Evolutionary conservation across 2,329 filamentous ascomycete genomes (phyloP), one percentile per base, ranked within the genome.

Genomic region (Fusarium nygamai): DNA sequence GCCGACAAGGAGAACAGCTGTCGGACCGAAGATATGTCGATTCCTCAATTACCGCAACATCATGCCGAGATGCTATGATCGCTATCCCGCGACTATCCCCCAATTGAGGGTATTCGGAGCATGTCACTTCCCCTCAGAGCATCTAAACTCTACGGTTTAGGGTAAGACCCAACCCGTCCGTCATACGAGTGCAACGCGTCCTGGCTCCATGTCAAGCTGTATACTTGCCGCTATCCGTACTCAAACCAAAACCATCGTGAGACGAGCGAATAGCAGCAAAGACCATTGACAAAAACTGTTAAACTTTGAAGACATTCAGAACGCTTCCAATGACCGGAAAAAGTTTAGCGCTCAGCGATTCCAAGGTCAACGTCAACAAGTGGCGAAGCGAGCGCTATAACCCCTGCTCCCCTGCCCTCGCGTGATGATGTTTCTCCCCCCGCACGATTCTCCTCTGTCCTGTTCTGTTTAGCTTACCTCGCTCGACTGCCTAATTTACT

Each of bases 341-440:
- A 27, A 44, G 61, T 19, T 24, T 68, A 68, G 66, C 34, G 47
- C 47, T 19, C 34, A 38, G 46, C 9, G 20, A 16, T 43, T 59
- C 41, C 61, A 50, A 67, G 43, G 62, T 66, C 22, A 44, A 50
- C 22, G 62, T 66, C 22, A 39, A 59, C n/a, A 43, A n/a, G 50
- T 68, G 47, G 64, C 48, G 47, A 63, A 69, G 56, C 64, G 66
- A 68, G 39, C n/a, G 36, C 31, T n/a, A 24, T 36, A 8, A 63
- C 20, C 66, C 66, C 47, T 68, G 65, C 56, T 10, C 8, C 24
- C 34, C 22, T 29, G 27, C 6, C 31, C 22, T 63, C 20, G 65
- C 63, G 43, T 68, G 64, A 68, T 41, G 33, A 29, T 41, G 31
- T 41, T 33, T 39, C 33, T 56, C 63, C 27, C 51, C 64, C 65